Conservation (phyloP, 768 basidiomycete species). For the Naganishia randhawae region DNA sequence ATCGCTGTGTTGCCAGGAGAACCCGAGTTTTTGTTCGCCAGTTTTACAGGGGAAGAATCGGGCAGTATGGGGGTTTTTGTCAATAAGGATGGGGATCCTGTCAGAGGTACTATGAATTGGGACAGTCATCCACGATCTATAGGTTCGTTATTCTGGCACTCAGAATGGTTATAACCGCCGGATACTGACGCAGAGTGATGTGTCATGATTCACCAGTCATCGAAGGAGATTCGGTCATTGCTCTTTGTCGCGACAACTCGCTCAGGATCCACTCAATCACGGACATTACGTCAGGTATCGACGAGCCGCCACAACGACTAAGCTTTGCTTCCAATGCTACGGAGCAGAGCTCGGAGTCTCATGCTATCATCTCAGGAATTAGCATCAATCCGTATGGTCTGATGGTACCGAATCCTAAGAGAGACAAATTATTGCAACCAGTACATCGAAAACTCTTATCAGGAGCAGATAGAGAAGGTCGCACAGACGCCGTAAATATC, state of each 20-base stretch:
- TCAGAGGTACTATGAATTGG: slow-evolving; percentile 85
- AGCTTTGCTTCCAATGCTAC: slow-evolving; percentile 51
- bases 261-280: slow-evolving; percentile 75
- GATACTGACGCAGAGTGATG: neutral
- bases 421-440: slow-evolving; percentile 32
- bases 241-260: slow-evolving; percentile 71
- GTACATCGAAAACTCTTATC: slow-evolving; percentile 8
- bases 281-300: slow-evolving; percentile 53
- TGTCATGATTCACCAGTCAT: slow-evolving; percentile 56
- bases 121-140: slow-evolving; percentile 69
- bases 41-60: slow-evolving; percentile 65
- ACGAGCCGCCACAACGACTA: slow-evolving; percentile 61
- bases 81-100: slow-evolving; percentile 77
- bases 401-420: slow-evolving; percentile 34
- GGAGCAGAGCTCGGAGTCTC: slow-evolving; percentile 38
- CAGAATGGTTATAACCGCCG: neutral
- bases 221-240: slow-evolving; percentile 75
- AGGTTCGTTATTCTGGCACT: slow-evolving; percentile 60
- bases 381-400: slow-evolving; percentile 47
- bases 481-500: neutral
- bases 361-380: slow-evolving; percentile 41
- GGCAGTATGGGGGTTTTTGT: slow-evolving; percentile 83
- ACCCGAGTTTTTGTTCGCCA: slow-evolving; percentile 78
- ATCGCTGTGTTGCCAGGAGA: slow-evolving; percentile 68
- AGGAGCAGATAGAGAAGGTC: neutral